Evolutionary conservation across 805 yeast species (phyloP).

Genomic region (Starmerella bombi): DNA sequence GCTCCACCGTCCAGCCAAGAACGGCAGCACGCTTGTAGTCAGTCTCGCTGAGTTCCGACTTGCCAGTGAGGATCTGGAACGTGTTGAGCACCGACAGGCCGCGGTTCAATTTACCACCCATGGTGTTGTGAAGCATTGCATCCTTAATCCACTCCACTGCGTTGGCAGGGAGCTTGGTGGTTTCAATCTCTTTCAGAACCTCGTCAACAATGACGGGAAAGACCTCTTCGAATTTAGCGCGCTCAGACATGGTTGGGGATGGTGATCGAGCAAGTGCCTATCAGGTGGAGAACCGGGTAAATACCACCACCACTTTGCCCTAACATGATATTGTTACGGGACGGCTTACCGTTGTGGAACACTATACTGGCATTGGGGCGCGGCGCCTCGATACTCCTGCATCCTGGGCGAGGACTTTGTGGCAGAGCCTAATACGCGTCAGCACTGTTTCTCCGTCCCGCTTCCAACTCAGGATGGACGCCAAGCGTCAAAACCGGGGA

Average conservation of each 20-base stretch:
- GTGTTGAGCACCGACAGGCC: conserved; percentile 94
- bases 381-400: no score
- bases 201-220: conserved; percentile 74
- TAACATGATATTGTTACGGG: no score
- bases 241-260: conserved; percentile 8
- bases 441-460: no score
- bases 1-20: conserved; percentile 90
- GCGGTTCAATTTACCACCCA: conserved; percentile 94
- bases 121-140: conserved; percentile 66
- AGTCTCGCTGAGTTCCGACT: conserved; percentile 44
- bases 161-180: conserved; percentile 71
- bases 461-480: no score
- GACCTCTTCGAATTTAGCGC: conserved; percentile 32
- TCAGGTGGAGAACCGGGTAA: no score
- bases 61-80: conserved; percentile 62
- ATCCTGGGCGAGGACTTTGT: no score
- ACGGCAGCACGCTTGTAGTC: conserved; percentile 78
- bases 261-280: no score
- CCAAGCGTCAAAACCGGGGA: no score
- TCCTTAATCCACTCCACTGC: conserved; percentile 76
- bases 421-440: no score
- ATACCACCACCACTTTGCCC: no score
- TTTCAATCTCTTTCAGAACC: conserved; percentile 43
- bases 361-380: no score
- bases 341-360: no score